A percentile compares a stretch with the other conserved stretches of the same genome.
phyloP scores from a whole-genome alignment of 352 stramenopile species.

The Vaucheria bursata region DNA sequence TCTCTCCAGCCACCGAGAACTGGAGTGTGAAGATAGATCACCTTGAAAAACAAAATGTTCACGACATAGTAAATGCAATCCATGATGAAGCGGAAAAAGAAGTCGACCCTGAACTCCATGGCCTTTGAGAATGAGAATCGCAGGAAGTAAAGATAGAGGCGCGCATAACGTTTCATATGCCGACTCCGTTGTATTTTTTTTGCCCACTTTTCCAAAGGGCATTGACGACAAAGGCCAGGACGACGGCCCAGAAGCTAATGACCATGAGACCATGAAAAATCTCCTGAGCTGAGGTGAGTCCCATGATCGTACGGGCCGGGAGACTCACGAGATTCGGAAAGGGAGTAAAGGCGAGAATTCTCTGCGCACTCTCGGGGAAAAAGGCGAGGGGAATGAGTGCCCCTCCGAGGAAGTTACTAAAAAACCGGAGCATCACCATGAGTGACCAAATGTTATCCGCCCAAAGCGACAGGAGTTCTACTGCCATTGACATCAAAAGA shows the following conservation, averaged over 20 bases:
- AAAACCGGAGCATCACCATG: not conserved
- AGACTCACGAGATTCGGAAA: not conserved
- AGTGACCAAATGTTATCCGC: not conserved
- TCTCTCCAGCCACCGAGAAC: not conserved
- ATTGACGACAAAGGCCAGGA: not conserved
- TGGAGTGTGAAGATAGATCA: not conserved
- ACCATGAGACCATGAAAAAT: not conserved
- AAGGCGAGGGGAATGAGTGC: not conserved
- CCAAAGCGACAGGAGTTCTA: not conserved
- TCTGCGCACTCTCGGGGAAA: not conserved
- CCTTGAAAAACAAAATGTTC: not conserved
- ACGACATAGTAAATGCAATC: not conserved
- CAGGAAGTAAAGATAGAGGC: not conserved
- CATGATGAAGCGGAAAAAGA: not conserved
- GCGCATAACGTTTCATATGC: not conserved
- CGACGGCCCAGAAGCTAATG: not conserved
- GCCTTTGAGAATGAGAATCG: not conserved
- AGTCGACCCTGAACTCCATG: not conserved
- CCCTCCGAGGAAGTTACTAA: not conserved
- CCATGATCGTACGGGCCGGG: not conserved
- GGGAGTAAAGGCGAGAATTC: not conserved
- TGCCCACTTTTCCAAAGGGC: not conserved
- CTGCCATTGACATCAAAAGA: not conserved
- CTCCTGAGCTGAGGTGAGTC: not conserved
- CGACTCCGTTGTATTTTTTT: not conserved